Evolutionary conservation across 371 early-diverging fungal species (phyloP).

Genomic region (Mortierella sp.): DNA sequence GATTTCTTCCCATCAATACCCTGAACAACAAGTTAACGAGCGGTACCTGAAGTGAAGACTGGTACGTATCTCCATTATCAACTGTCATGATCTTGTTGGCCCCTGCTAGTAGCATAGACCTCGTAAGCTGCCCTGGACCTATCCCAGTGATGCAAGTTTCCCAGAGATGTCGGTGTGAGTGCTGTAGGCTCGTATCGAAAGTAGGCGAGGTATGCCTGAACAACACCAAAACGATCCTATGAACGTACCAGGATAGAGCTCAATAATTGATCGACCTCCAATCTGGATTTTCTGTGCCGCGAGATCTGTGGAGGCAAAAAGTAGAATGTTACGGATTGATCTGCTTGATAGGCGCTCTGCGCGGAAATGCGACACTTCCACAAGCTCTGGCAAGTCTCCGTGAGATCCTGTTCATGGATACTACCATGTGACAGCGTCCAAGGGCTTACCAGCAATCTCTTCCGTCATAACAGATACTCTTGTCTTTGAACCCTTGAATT

Average conservation of each 20-base stretch:
- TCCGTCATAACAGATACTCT: conserved; percentile 49
- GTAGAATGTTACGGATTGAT: too few relatives aligned
- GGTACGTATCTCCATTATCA: conserved; percentile 21
- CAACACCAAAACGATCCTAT: too few relatives aligned
- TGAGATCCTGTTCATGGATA: too few relatives aligned
- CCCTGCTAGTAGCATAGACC: conserved; percentile 45
- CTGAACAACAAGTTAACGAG: not conserved
- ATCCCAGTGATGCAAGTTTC: not conserved
- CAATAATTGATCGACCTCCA: conserved; percentile 26
- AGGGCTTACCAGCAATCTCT: conserved; percentile 26
- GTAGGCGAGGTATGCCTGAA: too few relatives aligned
- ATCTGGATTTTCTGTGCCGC: conserved; percentile 29
- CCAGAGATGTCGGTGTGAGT: too few relatives aligned
- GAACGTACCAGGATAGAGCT: conserved; percentile 36
- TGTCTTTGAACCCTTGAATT: conserved; percentile 39
- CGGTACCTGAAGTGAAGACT: conserved; percentile 28
- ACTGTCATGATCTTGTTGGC: conserved; percentile 42
- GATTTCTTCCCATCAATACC: not conserved
- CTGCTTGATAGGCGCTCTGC: too few relatives aligned
- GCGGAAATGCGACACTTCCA: too few relatives aligned
- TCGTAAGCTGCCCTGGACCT: conserved; percentile 50
- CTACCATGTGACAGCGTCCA: too few relatives aligned
- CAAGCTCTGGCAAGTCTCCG: too few relatives aligned
- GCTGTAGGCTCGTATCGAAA: too few relatives aligned
- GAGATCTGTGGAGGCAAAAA: conserved; percentile 12